phyloP scores from a whole-genome alignment of 495 filamentous ascomycete genomes.

The Extremus antarcticus region DNA sequence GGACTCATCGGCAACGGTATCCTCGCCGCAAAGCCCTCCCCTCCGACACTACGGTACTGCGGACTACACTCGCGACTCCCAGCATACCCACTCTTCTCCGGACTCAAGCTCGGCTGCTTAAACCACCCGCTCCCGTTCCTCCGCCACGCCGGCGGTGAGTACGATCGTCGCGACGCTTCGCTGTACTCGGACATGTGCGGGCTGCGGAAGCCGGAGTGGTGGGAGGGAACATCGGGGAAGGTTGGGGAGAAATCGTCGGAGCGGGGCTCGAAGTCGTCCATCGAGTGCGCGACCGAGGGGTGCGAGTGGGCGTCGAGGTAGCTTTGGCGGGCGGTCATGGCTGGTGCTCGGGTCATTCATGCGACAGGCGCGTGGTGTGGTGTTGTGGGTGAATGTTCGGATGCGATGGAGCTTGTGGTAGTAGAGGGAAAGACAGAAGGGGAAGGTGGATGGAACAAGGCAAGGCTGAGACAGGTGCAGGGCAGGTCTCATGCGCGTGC shows the following conservation, averaged over 20 bases:
- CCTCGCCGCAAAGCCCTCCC: conserved; percentile 39
- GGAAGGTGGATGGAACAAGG: neutral
- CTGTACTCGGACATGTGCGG: conserved; percentile 28
- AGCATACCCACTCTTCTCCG: conserved; percentile 21
- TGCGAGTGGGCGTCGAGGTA: conserved; percentile 28
- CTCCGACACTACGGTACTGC: conserved; percentile 42
- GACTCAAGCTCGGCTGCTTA: conserved; percentile 40
- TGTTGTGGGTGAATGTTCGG: neutral
- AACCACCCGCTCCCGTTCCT: conserved; percentile 52
- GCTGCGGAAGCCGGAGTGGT: conserved; percentile 62
- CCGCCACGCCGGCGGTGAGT: conserved; percentile 42
- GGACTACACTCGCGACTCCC: conserved; percentile 39
- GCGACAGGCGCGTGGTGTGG: neutral
- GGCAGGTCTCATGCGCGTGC: neutral
- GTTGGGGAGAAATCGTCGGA: conserved; percentile 29
- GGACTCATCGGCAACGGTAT: conserved; percentile 48
- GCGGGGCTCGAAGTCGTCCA: conserved; percentile 62
- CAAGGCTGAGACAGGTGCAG: neutral
- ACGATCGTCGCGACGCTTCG: conserved; percentile 34
- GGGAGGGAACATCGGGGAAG: conserved; percentile 53
- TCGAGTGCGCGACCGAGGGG: conserved; percentile 58
- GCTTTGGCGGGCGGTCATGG: conserved; percentile 13
- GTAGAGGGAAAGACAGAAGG: too few species aligned
- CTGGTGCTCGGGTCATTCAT: neutral
- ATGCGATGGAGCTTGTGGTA: neutral